Conservation (phyloP, 495 filamentous ascomycete genomes). For the Trichoderma reesei region DNA sequence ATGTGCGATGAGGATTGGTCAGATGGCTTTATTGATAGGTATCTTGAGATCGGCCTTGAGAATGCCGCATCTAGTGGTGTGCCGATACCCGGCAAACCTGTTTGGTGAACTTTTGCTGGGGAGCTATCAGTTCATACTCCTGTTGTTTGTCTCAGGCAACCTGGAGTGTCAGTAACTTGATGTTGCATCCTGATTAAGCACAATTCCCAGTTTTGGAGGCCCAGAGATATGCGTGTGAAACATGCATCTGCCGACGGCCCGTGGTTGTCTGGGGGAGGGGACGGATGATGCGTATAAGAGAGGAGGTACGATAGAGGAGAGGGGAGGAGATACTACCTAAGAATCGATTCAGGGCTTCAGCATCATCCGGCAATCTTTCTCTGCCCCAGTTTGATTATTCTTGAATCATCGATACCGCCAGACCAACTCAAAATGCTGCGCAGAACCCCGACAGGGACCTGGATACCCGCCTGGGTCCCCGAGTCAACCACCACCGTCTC, state of each 20-base stretch:
- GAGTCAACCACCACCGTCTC: constrained; percentile 33
- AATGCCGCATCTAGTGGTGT: background rate
- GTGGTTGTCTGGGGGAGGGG: background rate
- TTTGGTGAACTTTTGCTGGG: constrained; percentile 2
- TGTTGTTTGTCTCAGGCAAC: background rate
- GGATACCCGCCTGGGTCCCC: constrained; percentile 45
- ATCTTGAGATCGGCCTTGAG: background rate
- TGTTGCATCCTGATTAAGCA: background rate
- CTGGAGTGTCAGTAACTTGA: background rate
- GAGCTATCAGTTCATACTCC: background rate
- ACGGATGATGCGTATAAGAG: background rate
- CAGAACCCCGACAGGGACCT: constrained; percentile 34
- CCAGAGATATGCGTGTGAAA: background rate
- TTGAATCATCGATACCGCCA: background rate
- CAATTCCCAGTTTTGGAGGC: background rate
- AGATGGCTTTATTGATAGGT: background rate
- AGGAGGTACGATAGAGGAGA: background rate
- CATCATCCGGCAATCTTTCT: no score
- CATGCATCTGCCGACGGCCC: background rate
- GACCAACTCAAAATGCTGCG: constrained; percentile 20
- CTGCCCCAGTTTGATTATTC: no score
- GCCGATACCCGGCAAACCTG: background rate
- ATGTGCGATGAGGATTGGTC: background rate
- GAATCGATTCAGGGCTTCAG: no score
- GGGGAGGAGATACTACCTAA: background rate